Percentiles rank a stretch among this genome's conserved stretches.
Evolutionary conservation across 768 basidiomycete species (phyloP).

Genomic region (Lactifluus subvellereus): DNA sequence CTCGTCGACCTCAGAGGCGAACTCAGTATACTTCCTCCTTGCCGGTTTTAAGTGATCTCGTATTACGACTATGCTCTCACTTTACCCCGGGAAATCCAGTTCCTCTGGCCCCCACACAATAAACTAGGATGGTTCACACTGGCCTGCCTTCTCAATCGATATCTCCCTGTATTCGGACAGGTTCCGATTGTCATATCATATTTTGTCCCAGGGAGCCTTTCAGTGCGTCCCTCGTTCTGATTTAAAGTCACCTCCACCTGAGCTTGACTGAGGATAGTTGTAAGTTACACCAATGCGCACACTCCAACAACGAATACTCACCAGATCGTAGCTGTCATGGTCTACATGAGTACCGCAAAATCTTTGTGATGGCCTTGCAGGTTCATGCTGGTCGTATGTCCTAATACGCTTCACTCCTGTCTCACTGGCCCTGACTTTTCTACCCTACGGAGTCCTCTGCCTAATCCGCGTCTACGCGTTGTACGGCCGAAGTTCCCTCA

Average conservation of each 20-base stretch:
- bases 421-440: neutral
- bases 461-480: conserved; percentile 10
- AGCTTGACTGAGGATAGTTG: neutral
- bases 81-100: conserved; percentile 34
- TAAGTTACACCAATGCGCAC: neutral
- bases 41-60: conserved; percentile 24
- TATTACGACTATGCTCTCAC: conserved; percentile 32
- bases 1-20: neutral
- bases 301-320: neutral
- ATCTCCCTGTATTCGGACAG: conserved; percentile 39
- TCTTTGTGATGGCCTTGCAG: conserved; percentile 1
- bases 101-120: conserved; percentile 37
- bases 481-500: neutral
- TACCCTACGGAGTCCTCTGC: neutral
- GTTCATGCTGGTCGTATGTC: neutral
- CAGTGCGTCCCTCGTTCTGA: neutral
- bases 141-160: conserved; percentile 47
- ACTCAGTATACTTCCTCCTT: neutral
- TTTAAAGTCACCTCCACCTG: neutral
- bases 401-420: neutral
- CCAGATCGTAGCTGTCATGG: neutral
- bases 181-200: conserved; percentile 26
- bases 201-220: neutral
- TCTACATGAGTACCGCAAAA: neutral
- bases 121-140: conserved; percentile 36